Conservation (phyloP, 495 filamentous ascomycete species). For the Glonium stellatum region DNA sequence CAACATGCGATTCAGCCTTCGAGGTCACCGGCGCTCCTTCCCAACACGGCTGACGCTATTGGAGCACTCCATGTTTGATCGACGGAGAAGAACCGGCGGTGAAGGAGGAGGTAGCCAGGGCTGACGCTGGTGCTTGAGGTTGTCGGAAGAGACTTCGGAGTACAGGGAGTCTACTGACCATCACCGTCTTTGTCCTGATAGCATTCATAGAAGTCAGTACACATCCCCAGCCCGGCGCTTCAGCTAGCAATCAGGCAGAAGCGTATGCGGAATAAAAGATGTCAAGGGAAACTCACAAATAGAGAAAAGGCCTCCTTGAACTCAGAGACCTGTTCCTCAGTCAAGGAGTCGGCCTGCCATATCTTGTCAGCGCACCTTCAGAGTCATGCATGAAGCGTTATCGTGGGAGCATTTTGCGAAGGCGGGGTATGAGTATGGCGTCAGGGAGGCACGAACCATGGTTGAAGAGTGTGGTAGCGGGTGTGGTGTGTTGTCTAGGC, state of each 20-base stretch:
- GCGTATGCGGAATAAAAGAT: not conserved
- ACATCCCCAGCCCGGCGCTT: not conserved
- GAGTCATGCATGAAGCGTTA: conserved; percentile 4
- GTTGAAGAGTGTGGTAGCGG: conserved; percentile 1
- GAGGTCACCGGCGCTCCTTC: not conserved
- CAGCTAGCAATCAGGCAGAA: conserved; percentile 23
- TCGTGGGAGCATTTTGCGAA: conserved; percentile 16
- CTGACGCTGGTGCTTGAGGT: not conserved
- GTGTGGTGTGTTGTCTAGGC: not conserved
- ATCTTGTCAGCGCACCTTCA: conserved; percentile 7
- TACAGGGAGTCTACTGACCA: conserved; percentile 60
- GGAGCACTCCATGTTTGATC: not conserved
- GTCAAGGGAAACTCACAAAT: conserved; percentile 66
- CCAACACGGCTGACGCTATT: not conserved
- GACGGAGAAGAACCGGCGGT: not conserved
- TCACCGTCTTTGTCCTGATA: conserved; percentile 98
- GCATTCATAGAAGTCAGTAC: conserved; percentile 16
- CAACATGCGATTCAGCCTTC: not conserved
- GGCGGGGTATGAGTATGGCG: conserved; percentile 22
- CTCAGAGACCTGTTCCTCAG: conserved; percentile 99
- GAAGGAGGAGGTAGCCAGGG: not conserved
- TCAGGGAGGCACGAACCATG: conserved; percentile 25
- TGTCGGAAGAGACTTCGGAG: not conserved
- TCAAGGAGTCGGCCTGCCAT: conserved; percentile 51
- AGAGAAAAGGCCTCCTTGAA: conserved; percentile 99